Evolutionary conservation across 208 protist genomes (phyloP).

Genomic region (Acanthamoeba royreba): DNA sequence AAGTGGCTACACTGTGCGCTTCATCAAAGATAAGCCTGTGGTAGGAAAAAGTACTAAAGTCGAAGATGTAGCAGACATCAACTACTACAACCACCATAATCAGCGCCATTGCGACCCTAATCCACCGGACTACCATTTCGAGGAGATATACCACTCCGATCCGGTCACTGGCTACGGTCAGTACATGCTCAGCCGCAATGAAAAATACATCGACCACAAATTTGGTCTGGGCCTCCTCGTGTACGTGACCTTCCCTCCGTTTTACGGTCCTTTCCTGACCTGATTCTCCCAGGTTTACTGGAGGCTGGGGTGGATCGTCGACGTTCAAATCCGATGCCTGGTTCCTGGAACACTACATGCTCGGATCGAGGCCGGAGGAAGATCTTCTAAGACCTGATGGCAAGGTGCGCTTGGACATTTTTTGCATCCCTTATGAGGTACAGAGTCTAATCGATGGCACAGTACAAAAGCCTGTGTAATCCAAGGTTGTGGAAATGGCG

Average conservation of each 20-base stretch:
- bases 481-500: conserved; percentile 5
- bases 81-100: not conserved
- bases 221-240: not conserved
- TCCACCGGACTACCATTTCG: not conserved
- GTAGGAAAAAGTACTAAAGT: not conserved
- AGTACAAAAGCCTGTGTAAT: conserved; percentile 30
- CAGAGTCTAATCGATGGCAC: not conserved
- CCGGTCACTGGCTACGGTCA: not conserved
- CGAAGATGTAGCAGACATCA: not conserved
- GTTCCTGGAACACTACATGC: not conserved
- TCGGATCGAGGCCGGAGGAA: not conserved
- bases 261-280: not conserved
- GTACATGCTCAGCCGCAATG: not conserved
- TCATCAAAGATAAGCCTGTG: not conserved
- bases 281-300: not conserved
- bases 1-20: not conserved
- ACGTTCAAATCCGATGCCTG: not conserved
- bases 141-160: not conserved
- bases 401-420: not conserved
- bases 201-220: not conserved
- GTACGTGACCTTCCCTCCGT: not conserved
- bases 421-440: not conserved
- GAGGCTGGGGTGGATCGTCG: not conserved
- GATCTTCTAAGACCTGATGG: not conserved
- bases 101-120: not conserved